Percentiles rank a stretch among this genome's conserved stretches.
phyloP scores from a whole-genome alignment of 2,329 filamentous ascomycete species.

The Calycina herbarum region DNA sequence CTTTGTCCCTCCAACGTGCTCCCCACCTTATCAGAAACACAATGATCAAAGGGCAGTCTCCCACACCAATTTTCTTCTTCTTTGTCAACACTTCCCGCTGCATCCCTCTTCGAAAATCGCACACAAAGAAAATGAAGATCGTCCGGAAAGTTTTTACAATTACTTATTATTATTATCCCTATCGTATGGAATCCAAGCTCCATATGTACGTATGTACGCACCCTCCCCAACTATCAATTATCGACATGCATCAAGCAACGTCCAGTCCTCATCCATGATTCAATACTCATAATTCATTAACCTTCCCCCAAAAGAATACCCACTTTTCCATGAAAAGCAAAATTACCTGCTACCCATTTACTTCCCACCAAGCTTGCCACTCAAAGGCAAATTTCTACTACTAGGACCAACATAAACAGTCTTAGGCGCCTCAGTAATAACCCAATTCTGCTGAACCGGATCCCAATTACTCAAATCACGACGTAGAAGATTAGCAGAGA shows the following conservation, averaged over 20 bases:
- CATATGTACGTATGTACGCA: not conserved
- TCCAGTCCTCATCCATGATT: no score
- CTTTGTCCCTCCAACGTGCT: no score
- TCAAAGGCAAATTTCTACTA: constrained; percentile 36
- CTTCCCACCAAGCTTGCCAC: constrained; percentile 20
- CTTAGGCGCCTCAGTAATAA: constrained; percentile 42
- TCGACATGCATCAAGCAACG: not conserved
- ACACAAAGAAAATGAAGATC: no score
- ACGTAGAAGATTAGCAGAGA: constrained; percentile 69
- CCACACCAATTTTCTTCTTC: no score
- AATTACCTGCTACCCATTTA: not conserved
- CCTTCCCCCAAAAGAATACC: not conserved
- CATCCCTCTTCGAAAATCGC: no score
- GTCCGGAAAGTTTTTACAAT: no score
- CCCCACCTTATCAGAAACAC: no score
- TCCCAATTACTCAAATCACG: constrained; percentile 92
- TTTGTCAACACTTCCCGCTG: no score
- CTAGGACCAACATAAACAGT: constrained; percentile 37
- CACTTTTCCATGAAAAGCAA: not conserved
- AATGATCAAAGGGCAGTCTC: no score
- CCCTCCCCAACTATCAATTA: not conserved
- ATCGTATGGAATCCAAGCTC: no score
- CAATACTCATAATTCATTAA: not conserved
- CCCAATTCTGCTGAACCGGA: constrained; percentile 77
- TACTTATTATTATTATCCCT: no score